A percentile compares a stretch with the other conserved stretches of the same genome.
Conservation (phyloP, 495 filamentous ascomycete genomes). For the Penicillium herquei region DNA sequence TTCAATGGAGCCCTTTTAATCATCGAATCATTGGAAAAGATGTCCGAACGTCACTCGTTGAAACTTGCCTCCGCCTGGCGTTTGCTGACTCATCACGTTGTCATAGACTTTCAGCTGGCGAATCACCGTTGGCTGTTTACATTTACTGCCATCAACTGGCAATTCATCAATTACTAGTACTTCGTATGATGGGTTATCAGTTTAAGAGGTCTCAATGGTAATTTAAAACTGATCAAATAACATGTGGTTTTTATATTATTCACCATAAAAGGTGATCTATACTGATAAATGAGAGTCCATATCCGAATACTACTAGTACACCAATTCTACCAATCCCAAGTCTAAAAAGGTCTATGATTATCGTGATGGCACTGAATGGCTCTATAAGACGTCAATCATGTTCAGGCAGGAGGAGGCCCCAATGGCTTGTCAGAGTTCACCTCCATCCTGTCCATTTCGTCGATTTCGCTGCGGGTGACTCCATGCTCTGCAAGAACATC, state of each 20-base stretch:
- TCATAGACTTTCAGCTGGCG: constrained; percentile 12
- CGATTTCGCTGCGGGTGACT: constrained; percentile 8
- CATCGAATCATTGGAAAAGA: constrained; percentile 6
- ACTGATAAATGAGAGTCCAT: too few species aligned
- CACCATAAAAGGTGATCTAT: too few species aligned
- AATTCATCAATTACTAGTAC: not conserved
- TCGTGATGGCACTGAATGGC: too few species aligned
- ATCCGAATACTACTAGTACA: too few species aligned
- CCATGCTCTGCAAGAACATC: constrained; percentile 31
- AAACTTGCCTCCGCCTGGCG: not conserved
- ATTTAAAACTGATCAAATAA: too few species aligned
- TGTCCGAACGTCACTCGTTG: not conserved
- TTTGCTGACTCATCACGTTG: constrained; percentile 22
- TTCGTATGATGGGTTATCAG: not conserved
- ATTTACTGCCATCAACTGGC: not conserved
- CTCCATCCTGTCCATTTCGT: constrained; percentile 3
- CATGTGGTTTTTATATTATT: too few species aligned
- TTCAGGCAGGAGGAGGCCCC: not conserved
- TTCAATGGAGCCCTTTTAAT: constrained; percentile 3
- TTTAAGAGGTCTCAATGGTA: not conserved
- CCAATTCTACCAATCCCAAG: too few species aligned
- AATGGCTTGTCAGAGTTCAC: not conserved
- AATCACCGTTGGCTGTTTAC: constrained; percentile 5
- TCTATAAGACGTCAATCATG: not conserved
- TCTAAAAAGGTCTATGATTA: too few species aligned